Conservation (phyloP, 176 grass and related monocot genomes). For the Microstegium vimineum region DNA sequence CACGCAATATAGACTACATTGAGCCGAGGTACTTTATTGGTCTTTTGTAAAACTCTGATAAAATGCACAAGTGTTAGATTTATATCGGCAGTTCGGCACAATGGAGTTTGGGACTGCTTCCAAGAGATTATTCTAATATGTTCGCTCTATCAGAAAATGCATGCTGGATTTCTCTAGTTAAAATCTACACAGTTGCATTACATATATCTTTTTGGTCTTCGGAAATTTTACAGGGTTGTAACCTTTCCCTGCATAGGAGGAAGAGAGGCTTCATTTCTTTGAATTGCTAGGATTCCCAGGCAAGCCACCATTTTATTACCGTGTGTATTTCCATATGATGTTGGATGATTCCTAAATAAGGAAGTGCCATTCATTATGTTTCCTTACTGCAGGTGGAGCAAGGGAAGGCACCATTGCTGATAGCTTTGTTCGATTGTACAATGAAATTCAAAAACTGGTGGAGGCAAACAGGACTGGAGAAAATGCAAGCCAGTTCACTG, state of each 20-base stretch:
- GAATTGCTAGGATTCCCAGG: constrained; percentile 77
- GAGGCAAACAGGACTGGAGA: constrained; percentile 36
- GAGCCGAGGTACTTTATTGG: background rate
- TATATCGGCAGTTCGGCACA: background rate
- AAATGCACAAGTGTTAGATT: background rate
- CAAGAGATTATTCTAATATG: background rate
- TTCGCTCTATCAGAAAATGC: background rate
- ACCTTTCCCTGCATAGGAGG: constrained; percentile 66
- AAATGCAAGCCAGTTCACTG: constrained; percentile 30
- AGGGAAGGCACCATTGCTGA: constrained; percentile 29
- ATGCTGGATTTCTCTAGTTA: background rate
- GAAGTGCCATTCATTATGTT: constrained; percentile 5
- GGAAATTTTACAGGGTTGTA: constrained; percentile 59
- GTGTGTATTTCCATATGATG: constrained; percentile 2
- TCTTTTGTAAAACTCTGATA: background rate
- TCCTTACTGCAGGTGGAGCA: constrained; percentile 41
- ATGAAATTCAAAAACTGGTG: constrained; percentile 45
- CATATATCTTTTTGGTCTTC: background rate
- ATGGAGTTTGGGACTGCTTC: background rate
- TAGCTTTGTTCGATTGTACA: constrained; percentile 57
- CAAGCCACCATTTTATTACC: constrained; percentile 7
- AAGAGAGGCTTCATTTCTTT: constrained; percentile 70
- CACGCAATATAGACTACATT: background rate
- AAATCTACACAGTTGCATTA: background rate
- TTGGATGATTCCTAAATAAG: background rate